Evolutionary conservation across 2,329 filamentous ascomycete genomes (phyloP).

Genomic region (Pyrenochaeta sp.): DNA sequence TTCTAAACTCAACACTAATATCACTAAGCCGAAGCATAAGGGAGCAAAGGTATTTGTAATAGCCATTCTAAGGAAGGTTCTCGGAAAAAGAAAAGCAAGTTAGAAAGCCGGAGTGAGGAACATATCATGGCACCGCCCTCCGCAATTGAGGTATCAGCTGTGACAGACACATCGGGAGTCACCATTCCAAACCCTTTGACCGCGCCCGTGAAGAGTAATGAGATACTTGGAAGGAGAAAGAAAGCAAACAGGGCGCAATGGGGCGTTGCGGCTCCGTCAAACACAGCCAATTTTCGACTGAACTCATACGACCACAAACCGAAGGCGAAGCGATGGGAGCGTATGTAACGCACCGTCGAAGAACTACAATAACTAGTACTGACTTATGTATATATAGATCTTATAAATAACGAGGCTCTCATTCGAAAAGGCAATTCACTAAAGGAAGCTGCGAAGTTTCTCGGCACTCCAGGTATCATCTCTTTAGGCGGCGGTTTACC

Average conservation of each 20-base stretch:
- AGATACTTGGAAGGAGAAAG: constrained; percentile 72
- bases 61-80: neutral
- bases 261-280: constrained; percentile 79
- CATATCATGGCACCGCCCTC: constrained; percentile 42
- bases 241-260: constrained; percentile 74
- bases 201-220: constrained; percentile 61
- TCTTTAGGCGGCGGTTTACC: constrained; percentile 93
- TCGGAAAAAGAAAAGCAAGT: neutral
- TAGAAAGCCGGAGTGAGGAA: neutral
- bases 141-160: constrained; percentile 53
- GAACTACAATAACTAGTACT: neutral
- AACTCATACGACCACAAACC: constrained; percentile 71
- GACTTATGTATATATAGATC: constrained; percentile 39
- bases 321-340: constrained; percentile 82
- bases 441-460: constrained; percentile 80
- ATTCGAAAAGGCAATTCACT: constrained; percentile 65
- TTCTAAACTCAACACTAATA: neutral
- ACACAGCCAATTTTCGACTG: constrained; percentile 82
- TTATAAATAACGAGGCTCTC: constrained; percentile 63
- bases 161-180: constrained; percentile 58
- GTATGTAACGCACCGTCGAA: constrained; percentile 62
- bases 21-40: neutral
- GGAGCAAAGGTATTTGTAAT: neutral
- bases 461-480: constrained; percentile 84
- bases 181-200: constrained; percentile 63